Conservation (phyloP, 345 rosid species). For the Eucalyptus rudis region DNA sequence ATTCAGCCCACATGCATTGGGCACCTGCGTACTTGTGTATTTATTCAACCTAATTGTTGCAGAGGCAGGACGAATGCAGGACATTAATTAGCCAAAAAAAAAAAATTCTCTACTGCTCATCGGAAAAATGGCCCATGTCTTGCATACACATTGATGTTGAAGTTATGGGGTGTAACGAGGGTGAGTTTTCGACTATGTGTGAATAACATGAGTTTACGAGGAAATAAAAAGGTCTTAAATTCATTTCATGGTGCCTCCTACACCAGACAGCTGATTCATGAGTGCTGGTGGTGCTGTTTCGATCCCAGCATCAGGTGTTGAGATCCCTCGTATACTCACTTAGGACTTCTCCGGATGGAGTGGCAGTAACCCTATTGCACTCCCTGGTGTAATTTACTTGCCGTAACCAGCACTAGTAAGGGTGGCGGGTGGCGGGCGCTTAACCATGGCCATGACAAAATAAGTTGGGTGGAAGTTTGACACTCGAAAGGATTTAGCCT, state of each 20-base stretch:
- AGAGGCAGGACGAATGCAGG: background rate
- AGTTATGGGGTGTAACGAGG: background rate
- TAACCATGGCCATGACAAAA: background rate
- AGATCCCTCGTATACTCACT: background rate
- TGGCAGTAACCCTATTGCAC: background rate
- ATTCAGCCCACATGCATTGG: background rate
- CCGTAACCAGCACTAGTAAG: background rate
- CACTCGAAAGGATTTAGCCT: background rate
- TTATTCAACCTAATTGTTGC: background rate
- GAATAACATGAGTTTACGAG: background rate
- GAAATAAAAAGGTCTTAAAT: background rate
- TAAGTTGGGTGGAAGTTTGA: background rate
- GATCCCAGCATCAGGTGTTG: background rate
- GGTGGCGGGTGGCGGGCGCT: background rate
- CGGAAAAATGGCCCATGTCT: background rate
- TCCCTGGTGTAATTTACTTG: background rate
- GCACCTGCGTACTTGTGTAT: background rate
- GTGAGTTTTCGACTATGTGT: background rate
- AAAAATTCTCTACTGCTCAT: background rate
- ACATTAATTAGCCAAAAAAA: background rate
- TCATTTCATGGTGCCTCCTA: background rate
- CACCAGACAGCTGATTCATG: background rate
- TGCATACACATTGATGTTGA: background rate
- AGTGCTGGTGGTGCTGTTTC: background rate
- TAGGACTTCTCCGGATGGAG: background rate